Conservation (phyloP, 768 basidiomycete species). For the Boletus pseudopeckii region DNA sequence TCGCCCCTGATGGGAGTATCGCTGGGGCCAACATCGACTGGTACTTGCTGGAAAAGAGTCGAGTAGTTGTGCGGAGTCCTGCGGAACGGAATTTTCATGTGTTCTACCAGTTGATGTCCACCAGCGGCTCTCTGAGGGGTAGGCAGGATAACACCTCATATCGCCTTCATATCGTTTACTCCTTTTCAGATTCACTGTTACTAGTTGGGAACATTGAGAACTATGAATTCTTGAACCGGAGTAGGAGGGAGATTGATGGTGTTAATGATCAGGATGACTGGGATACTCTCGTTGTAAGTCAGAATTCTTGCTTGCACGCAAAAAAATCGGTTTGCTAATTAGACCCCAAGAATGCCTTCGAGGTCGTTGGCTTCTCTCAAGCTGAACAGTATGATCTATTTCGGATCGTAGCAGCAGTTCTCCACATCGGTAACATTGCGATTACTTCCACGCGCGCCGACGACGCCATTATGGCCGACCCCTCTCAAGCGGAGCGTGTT, state of each 20-base stretch:
- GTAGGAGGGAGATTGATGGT: conserved; percentile 88
- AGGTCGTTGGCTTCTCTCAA: conserved; percentile 83
- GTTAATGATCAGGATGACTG: conserved; percentile 92
- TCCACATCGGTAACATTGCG: conserved; percentile 92
- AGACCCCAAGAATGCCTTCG: conserved; percentile 62
- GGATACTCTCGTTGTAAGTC: conserved; percentile 63
- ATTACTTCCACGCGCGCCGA: conserved; percentile 78
- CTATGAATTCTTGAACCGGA: conserved; percentile 90
- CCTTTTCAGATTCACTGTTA: conserved; percentile 59
- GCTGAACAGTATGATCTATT: conserved; percentile 90
- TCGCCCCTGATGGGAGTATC: conserved; percentile 89
- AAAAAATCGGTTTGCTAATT: conserved; percentile 4
- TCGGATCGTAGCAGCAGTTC: conserved; percentile 87
- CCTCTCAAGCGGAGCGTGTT: conserved; percentile 82
- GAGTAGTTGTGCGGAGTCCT: conserved; percentile 84
- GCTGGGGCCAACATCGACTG: conserved; percentile 98
- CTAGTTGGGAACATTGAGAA: conserved; percentile 71
- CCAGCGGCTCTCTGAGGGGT: conserved; percentile 71
- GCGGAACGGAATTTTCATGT: conserved; percentile 95
- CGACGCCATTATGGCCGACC: conserved; percentile 73
- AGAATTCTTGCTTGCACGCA: background rate
- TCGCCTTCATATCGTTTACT: conserved; percentile 6
- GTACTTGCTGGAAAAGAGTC: conserved; percentile 97
- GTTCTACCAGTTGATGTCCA: conserved; percentile 90
- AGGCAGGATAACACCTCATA: conserved; percentile 14